Base-by-base conservation (phyloP, 768 basidiomycete genomes). In the Boletus patriciae region DNA sequence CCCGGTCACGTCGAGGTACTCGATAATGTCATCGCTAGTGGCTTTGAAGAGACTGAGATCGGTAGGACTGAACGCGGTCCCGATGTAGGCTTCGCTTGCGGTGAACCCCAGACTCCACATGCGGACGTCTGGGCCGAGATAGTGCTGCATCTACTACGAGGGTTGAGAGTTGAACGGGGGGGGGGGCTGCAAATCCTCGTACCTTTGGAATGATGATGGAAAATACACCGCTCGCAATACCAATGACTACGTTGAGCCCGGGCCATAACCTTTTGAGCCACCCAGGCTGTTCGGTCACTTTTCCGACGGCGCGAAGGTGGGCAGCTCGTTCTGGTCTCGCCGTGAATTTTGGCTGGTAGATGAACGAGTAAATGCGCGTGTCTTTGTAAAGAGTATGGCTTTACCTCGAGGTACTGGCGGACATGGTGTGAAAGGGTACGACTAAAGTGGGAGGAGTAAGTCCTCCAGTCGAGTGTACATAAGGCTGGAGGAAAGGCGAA, bases 191-290 rank as follows among this genome's bases (percentile, higher is more conserved):
- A 4, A 6, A 37, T 19, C 8, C 6, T 36, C 38, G 18, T 48
- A 61, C 61, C 44, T 60, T 64, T 45, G 58, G 67, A 23, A 66
- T 36, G 16, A 54, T 18, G 21, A 46, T 10, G 12, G 62, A 25
- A 46, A 64, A 64, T 5, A 59, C 49, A 21, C 67, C 62, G 23
- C 65, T 68, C 40, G 55, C 58, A 21, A 57, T 58, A 10, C 58
- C 56, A 18, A 66, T 56, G 43, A 63, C 59, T 1, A 64, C 50
- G 16, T 57, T 57, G 29, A 66, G 37, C 19, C 48, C 48, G 1
- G 57, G 60, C 55, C 60, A 69, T 6, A 61, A 13, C 21, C 3
- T 48, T 31, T 57, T 52, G 2, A 62, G 55, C 68, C 67, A 67
- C 2, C 63, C 67, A 9, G 52, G 33, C 36, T 52, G 45, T 0